Base-by-base conservation (phyloP, 2,329 filamentous ascomycete species). In the Cercospora brassicicola region DNA sequence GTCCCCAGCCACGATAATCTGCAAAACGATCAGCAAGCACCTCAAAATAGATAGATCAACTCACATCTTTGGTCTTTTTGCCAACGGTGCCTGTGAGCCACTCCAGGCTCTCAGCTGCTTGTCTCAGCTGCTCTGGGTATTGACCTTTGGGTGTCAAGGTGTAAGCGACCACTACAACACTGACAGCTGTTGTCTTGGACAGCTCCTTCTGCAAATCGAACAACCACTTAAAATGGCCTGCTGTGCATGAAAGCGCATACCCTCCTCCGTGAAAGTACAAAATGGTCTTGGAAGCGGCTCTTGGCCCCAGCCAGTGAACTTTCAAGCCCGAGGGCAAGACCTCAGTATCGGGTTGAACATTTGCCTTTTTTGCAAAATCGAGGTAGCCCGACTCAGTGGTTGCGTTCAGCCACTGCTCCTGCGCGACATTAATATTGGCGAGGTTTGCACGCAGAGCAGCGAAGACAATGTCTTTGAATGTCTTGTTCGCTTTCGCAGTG, bases 151-250 rank as follows among this genome's bases (percentile, higher is more conserved):
- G 73, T 3, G 83, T 83, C n/a, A 89, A 82, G 28, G 84, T 85
- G 76, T 90, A 90, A 45, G 84, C 83, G n/a, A 88, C 80, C 26
- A 86, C 76, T 59, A 89, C 82, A 59, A 86, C 77, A 33, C 80
- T 79, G 62, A 85, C 82, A 51, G 81, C 82, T 30, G 76, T 76
- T n/a, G 77, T 74, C 62, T 74, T 73, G 31, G 69, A 71, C 20
- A 85, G 75, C n/a, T 80, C 76, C 42, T 82, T 76, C 33, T 86
- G 76, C 15, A 82, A 79, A 20, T 76, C 73, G n/a, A 28, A 28
- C 59, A 84, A 79, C 79, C 84, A 87, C 18, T 81, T 76, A 64
- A 86, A 79, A 73, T 87, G 84, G 51, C 79, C 83, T 6, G 80
- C 70, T 5, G 76, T 77, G 7, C 81, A 82, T 2, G 86, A 81